These are phyloP conservation scores for Paratinospora sagittata DNA, from an alignment of 164 flowering plant genomes.

Conservation along the genomic window DNA sequence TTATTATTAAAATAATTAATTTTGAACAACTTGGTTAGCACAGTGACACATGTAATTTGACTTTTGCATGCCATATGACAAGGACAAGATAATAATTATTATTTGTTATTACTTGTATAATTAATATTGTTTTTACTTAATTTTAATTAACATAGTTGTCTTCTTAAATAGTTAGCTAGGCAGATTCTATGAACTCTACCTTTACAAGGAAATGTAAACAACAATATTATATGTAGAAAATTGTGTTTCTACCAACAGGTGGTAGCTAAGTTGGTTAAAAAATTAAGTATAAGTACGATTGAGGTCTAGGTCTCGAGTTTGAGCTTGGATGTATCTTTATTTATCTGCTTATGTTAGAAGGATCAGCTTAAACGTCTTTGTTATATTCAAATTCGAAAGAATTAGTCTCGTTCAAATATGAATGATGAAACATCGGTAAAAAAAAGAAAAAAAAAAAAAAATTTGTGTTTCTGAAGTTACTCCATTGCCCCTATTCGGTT, in stretches of 20 bases:
- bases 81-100: neutral
- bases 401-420: too few species aligned
- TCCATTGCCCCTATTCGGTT: too few species aligned
- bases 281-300: too few species aligned
- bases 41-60: neutral
- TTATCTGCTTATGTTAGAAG: too few species aligned
- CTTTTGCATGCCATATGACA: neutral
- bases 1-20: neutral
- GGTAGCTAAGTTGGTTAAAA: too few species aligned
- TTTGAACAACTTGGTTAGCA: neutral
- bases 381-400: too few species aligned
- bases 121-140: neutral
- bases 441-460: too few species aligned
- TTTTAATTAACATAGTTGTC: neutral
- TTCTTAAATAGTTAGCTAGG: neutral
- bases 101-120: neutral
- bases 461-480: too few species aligned
- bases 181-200: neutral
- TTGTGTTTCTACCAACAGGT: neutral
- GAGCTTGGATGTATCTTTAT: too few species aligned
- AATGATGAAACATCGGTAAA: too few species aligned
- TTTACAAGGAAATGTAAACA: neutral
- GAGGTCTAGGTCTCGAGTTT: too few species aligned
- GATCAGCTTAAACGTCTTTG: too few species aligned
- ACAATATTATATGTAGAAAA: neutral